A percentile compares a stretch with the other conserved stretches of the same genome.
Conservation (phyloP, 495 filamentous ascomycete genomes). For the Aspergillus homomorphus region DNA sequence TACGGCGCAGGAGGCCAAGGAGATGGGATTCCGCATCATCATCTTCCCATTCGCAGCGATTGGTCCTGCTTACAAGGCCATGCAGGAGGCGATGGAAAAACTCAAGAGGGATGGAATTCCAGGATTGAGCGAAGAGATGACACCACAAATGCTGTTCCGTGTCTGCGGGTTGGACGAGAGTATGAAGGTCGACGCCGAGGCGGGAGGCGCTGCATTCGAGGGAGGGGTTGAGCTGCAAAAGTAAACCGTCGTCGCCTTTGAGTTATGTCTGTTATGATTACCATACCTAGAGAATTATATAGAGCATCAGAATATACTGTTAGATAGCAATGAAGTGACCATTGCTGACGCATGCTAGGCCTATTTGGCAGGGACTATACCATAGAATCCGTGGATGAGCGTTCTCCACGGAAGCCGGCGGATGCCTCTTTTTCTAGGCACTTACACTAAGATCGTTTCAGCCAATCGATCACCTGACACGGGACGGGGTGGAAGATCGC, state of each 20-base stretch:
- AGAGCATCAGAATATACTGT: not conserved
- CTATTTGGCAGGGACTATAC: not conserved
- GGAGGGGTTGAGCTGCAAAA: constrained; percentile 34
- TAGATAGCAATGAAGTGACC: not conserved
- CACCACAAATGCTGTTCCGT: constrained; percentile 52
- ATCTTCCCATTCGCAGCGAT: constrained; percentile 58
- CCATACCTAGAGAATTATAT: not conserved
- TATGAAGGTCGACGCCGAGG: constrained; percentile 53
- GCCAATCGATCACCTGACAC: constrained; percentile 12
- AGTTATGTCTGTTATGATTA: not conserved
- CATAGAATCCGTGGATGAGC: too few relatives aligned
- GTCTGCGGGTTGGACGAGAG: constrained; percentile 59
- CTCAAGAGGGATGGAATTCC: constrained; percentile 49
- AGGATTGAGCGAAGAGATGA: constrained; percentile 44
- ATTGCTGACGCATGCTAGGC: not conserved
- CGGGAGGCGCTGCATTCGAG: constrained; percentile 52
- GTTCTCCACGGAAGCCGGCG: too few relatives aligned
- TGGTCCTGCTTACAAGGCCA: constrained; percentile 51
- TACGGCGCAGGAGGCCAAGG: constrained; percentile 53
- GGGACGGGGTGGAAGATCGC: not conserved
- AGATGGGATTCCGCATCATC: constrained; percentile 62
- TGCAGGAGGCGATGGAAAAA: constrained; percentile 46
- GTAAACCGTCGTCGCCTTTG: not conserved
- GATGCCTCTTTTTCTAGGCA: too few relatives aligned
- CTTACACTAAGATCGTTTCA: too few relatives aligned